Evolutionary conservation across 352 stramenopile genomes (phyloP), one percentile per base, ranked within the genome.

Genomic region (Pseudoperonospora humuli): DNA sequence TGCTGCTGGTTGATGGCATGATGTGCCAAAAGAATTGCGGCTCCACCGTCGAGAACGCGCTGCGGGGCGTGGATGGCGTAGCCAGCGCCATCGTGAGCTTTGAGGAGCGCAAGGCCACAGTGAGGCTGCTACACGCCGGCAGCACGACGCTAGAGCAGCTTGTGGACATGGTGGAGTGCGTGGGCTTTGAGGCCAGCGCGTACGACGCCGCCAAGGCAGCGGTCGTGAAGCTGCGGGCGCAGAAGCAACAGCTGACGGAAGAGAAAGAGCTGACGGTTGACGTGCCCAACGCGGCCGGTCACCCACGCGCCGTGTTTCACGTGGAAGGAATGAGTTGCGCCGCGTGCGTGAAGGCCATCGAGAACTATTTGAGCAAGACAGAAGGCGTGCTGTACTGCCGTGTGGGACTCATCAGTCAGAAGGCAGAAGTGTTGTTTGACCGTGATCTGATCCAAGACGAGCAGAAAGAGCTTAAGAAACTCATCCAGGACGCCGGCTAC

Each of bases 1-100:
- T 69, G 24, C 52, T 95, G 44, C 54, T 85, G 20, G 79, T 98
- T 3, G 89, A 98, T 52, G 89, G 89, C 36, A 96, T 96, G 76
- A 96, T 95, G 66, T 96, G 87, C 39, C 86, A 97, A 64, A 97
- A 97, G 42, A 97, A 97, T 62, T 96, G 91, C 54, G 96, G 95
- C 42, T 85, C 61, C 26, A 96, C 87, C 4, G 84, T 96, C 3
- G 50, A 88, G 61, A 41, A 41, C 14, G 35, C 35, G 14, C 57
- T 97, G 45, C 48, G 18, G 9, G 13, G 17, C n/a, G 77, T 93
- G 21, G 60, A 79, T 37, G 80, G 84, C 41, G 87, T 96, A 31
- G 34, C 59, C 26, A 44, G 50, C 15, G 86, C 61, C 0, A 64
- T 84, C 14, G 84, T 95, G n/a, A 57, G 53, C 29, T 93, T 94